phyloP scores from a whole-genome alignment of 1,284 basidiomycete genomes.

The Leccinum griseonigrum region DNA sequence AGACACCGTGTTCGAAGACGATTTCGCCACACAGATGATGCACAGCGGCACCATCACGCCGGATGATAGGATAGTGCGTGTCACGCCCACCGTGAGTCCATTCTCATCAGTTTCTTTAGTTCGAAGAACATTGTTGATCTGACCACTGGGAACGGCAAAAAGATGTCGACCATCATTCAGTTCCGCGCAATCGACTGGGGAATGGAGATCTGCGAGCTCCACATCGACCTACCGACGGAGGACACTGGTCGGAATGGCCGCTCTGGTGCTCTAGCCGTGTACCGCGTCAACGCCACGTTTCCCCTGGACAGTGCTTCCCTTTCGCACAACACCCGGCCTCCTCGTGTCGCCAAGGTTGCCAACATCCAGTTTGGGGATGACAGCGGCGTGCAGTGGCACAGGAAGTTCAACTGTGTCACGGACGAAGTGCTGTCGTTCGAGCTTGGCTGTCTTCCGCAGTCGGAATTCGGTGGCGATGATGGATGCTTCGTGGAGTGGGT shows the following conservation, averaged over 20 bases:
- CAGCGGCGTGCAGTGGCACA: constrained; percentile 11
- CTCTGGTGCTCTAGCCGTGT: constrained; percentile 8
- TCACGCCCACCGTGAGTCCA: constrained; percentile 15
- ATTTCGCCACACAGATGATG: constrained; percentile 13
- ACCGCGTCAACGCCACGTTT: constrained; percentile 15
- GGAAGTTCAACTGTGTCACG: constrained; percentile 9
- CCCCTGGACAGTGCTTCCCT: constrained; percentile 11
- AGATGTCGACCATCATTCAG: constrained; percentile 16
- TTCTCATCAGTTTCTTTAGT: neutral
- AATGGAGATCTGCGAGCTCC: constrained; percentile 19
- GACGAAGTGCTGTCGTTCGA: constrained; percentile 18
- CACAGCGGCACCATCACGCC: constrained; percentile 16
- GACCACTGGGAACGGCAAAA: neutral
- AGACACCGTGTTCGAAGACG: constrained; percentile 13
- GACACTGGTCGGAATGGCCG: constrained; percentile 2
- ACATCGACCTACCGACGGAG: constrained; percentile 11
- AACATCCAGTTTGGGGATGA: constrained; percentile 3
- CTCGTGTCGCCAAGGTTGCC: constrained; percentile 11
- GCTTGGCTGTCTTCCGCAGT: constrained; percentile 9
- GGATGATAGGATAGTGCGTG: constrained; percentile 13
- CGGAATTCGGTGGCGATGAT: constrained; percentile 12
- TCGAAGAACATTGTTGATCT: neutral
- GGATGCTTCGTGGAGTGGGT: constrained; percentile 12
- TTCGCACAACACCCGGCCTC: constrained; percentile 13
- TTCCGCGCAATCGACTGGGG: constrained; percentile 20